phyloP scores from a whole-genome alignment of 164 flowering plant genomes.

The Amborella trichopoda region DNA sequence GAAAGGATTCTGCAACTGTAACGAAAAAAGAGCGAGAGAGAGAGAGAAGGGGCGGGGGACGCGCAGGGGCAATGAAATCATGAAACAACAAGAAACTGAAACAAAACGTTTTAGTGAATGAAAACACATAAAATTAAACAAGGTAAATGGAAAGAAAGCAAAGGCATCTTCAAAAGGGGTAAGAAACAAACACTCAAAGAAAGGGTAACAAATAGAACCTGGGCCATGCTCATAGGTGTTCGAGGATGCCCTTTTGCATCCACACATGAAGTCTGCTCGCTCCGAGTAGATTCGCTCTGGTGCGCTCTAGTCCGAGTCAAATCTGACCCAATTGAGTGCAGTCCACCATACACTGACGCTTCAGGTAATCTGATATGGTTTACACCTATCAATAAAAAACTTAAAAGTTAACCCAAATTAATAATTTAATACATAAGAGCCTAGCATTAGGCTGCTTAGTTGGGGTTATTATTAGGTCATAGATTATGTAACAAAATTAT shows the following conservation, averaged over 20 bases:
- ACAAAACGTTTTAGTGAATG: background rate
- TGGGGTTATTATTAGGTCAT: too few relatives aligned
- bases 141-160: background rate
- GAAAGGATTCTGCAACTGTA: too few relatives aligned
- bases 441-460: too few relatives aligned
- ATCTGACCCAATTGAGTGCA: conserved; percentile 91
- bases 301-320: conserved; percentile 44
- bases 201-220: conserved; percentile 22
- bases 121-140: background rate
- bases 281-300: conserved; percentile 32
- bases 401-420: too few relatives aligned
- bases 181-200: background rate
- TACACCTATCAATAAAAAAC: too few relatives aligned
- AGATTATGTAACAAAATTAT: too few relatives aligned
- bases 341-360: conserved; percentile 59
- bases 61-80: background rate
- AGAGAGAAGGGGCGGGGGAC: background rate
- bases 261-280: conserved; percentile 26
- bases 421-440: too few relatives aligned
- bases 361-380: too few relatives aligned
- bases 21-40: too few relatives aligned
- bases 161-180: background rate
- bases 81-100: background rate
- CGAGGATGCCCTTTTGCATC: conserved; percentile 27
- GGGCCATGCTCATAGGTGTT: conserved; percentile 70